Base-by-base conservation (phyloP, 1,284 basidiomycete species). In the Sporisorium scitamineum region DNA sequence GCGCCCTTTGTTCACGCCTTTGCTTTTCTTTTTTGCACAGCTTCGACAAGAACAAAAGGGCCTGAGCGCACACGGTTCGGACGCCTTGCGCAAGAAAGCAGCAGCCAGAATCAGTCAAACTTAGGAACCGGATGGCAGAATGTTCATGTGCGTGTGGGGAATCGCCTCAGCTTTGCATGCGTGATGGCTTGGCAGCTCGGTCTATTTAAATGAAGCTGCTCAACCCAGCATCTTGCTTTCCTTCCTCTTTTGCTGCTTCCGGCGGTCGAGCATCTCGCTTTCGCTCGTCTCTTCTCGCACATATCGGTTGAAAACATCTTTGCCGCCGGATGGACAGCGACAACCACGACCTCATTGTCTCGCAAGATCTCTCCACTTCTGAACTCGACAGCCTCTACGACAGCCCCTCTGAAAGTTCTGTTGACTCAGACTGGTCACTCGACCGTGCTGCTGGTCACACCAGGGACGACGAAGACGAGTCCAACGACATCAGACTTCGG, bases 151-250 rank as follows among this genome's bases (percentile, higher is more conserved):
- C 14, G 44, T 31, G 48, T 26, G 45, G n/a, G 9, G 20, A 37
- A 3, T 52, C 29, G 51, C 24, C 32, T 52, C 50, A 52, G 50
- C 50, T 32, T 51, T 20, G 26, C n/a, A 20, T 31, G n/a, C 29
- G 48, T 29, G 20, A 5, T 34, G 32, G 47, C 50, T 6, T n/a
- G 20, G 29, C 27, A 48, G 47, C 48, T 50, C 29, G 24, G 31
- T 51, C 5, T 3, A 50, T 3, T 31, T 50, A 34, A 51, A 37
- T 20, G 51, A 3, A 39, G 10, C 31, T 13, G 20, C n/a, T 32
- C 51, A 29, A 50, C 29, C 20, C 48, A 29, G 48, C 27, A 29
- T n/a, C 27, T 50, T 50, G 48, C 51, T 26, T 52, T 24, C 47
- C 27, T 45, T 22, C 20, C 26, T 47, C 45, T 14, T 16, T 13